A percentile compares a stretch with the other conserved stretches of the same genome.
Conservation (phyloP, 1,284 basidiomycete species). For the Phlebopus sp. region DNA sequence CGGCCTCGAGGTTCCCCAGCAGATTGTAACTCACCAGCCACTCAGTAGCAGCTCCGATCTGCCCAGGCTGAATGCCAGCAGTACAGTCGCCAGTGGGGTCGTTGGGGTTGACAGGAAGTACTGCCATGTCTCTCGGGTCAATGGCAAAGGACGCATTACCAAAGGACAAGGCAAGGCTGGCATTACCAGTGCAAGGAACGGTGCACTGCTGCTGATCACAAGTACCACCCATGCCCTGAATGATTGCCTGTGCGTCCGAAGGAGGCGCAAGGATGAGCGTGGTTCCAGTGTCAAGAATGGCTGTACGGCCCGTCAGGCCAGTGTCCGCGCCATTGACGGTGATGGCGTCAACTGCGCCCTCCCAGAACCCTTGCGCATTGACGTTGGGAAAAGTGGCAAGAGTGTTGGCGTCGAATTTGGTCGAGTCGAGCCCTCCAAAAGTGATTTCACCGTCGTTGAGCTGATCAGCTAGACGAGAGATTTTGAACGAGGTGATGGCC, state of each 20-base stretch:
- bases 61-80: slow-evolving; percentile 70
- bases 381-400: slow-evolving; percentile 60
- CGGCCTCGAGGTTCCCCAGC: background rate
- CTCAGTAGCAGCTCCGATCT: slow-evolving; percentile 58
- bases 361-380: slow-evolving; percentile 74
- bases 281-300: slow-evolving; percentile 80
- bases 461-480: slow-evolving; percentile 70
- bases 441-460: slow-evolving; percentile 80
- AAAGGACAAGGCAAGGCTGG: slow-evolving; percentile 67
- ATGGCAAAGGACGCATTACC: slow-evolving; percentile 63
- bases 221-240: slow-evolving; percentile 61
- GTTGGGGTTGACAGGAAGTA: slow-evolving; percentile 60
- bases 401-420: slow-evolving; percentile 59
- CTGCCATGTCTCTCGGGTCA: slow-evolving; percentile 67
- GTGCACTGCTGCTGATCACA: slow-evolving; percentile 68
- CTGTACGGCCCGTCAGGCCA: slow-evolving; percentile 57
- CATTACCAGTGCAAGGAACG: slow-evolving; percentile 72
- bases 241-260: slow-evolving; percentile 55
- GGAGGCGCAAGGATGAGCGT: slow-evolving; percentile 63
- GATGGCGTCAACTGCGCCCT: slow-evolving; percentile 58
- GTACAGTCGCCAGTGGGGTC: slow-evolving; percentile 69
- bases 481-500: slow-evolving; percentile 79
- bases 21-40: slow-evolving; percentile 59
- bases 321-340: slow-evolving; percentile 55
- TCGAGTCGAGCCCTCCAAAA: slow-evolving; percentile 75